Conservation (phyloP, 1,284 basidiomycete species). For the Sanghuangporus sanghuang region DNA sequence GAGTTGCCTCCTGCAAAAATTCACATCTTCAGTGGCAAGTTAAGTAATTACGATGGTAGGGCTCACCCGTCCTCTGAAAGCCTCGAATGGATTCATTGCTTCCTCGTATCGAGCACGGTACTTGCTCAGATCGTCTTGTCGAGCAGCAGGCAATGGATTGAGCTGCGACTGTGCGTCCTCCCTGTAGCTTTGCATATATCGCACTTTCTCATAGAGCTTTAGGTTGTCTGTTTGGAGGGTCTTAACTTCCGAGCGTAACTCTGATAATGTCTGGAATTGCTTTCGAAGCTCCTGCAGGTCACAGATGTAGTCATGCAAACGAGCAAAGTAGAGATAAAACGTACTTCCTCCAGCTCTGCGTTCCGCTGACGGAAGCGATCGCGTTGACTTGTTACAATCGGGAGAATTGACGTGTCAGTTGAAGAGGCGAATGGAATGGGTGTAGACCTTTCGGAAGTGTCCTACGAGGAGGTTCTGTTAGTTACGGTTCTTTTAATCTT, state of each 20-base stretch:
- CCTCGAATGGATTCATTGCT: conserved; percentile 96
- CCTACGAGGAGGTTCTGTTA: conserved; percentile 26
- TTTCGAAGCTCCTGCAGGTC: conserved; percentile 78
- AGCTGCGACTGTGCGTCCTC: conserved; percentile 64
- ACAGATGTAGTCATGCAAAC: background rate
- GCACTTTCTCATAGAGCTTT: conserved; percentile 94
- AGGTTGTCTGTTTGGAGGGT: conserved; percentile 88
- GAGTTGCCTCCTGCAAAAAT: conserved; percentile 76
- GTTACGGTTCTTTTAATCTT: background rate
- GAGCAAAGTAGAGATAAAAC: conserved; percentile 17
- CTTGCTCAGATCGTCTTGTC: conserved; percentile 75
- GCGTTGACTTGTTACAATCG: conserved; percentile 94
- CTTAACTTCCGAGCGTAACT: conserved; percentile 85
- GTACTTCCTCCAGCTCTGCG: conserved; percentile 90
- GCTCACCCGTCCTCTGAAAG: conserved; percentile 84
- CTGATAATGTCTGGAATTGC: conserved; percentile 91
- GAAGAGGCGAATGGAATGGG: conserved; percentile 68
- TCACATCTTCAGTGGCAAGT: background rate
- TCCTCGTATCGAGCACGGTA: conserved; percentile 94
- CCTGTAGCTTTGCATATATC: conserved; percentile 93
- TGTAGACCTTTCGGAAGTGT: conserved; percentile 43
- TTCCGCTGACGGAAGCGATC: conserved; percentile 95
- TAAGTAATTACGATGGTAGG: conserved; percentile 5
- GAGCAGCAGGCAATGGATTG: conserved; percentile 54
- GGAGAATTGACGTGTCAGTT: conserved; percentile 86